Conservation (phyloP, 1,139 yeast genomes). For the Geotrichum cucujoidarum region DNA sequence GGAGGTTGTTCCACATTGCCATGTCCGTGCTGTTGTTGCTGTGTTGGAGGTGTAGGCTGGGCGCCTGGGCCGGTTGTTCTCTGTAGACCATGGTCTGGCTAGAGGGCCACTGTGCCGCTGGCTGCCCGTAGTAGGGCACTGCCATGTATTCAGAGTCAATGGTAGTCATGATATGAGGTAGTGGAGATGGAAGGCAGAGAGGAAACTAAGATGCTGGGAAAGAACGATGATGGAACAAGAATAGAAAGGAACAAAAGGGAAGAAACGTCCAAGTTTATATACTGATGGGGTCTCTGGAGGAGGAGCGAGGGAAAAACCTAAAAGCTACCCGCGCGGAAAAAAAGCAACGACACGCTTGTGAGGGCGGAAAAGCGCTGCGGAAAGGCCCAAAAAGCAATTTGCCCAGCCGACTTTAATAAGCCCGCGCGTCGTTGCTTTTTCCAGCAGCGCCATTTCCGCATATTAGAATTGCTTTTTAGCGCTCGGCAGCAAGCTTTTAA, state of each 20-base stretch:
- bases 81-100: not conserved
- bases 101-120: conserved; percentile 1
- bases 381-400: too few relatives aligned
- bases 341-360: too few relatives aligned
- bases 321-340: too few relatives aligned
- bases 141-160: conserved; percentile 13
- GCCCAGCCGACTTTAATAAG: too few relatives aligned
- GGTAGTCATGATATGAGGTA: not conserved
- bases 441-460: too few relatives aligned
- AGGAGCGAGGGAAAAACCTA: too few relatives aligned
- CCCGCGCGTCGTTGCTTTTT: too few relatives aligned
- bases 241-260: not conserved
- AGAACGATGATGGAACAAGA: too few relatives aligned
- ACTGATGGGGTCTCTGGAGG: too few relatives aligned
- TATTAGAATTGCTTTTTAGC: too few relatives aligned
- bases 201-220: not conserved
- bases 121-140: conserved; percentile 11
- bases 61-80: not conserved
- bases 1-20: conserved; percentile 6
- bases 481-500: too few relatives aligned
- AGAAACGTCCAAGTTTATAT: not conserved
- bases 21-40: conserved; percentile 2
- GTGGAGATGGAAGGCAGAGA: not conserved
- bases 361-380: too few relatives aligned
- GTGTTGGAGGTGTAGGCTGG: conserved; percentile 3